phyloP scores from a whole-genome alignment of 2,329 filamentous ascomycete species.

The Teratosphaeria destructans region DNA sequence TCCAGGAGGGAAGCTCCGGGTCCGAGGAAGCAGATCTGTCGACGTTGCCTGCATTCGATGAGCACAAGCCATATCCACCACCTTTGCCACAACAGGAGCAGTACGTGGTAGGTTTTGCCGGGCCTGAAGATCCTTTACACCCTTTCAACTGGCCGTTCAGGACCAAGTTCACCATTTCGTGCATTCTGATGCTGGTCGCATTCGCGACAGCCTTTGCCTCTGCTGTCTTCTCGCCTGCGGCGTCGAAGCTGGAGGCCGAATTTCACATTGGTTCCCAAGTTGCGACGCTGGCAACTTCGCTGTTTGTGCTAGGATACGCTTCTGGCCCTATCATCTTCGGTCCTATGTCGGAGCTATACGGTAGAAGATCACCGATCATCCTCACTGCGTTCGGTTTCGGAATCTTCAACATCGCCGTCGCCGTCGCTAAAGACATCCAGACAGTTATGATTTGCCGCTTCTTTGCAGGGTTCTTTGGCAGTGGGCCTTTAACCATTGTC shows the following conservation, averaged over 20 bases:
- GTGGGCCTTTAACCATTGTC: conserved; percentile 58
- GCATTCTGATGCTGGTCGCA: conserved; percentile 55
- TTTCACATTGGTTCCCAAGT: conserved; percentile 29
- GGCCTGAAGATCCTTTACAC: conserved; percentile 55
- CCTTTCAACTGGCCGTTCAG: conserved; percentile 60
- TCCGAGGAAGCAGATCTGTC: not conserved
- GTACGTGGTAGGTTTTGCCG: not conserved
- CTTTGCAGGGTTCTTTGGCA: conserved; percentile 32
- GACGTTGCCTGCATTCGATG: not conserved
- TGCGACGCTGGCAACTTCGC: conserved; percentile 23
- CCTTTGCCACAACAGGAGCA: not conserved
- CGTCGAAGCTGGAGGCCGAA: conserved; percentile 31
- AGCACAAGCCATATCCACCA: not conserved
- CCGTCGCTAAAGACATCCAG: conserved; percentile 54
- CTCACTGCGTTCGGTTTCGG: conserved; percentile 52
- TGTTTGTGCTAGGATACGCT: conserved; percentile 41
- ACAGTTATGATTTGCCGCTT: conserved; percentile 39
- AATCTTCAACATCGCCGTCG: conserved; percentile 55
- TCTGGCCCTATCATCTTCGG: conserved; percentile 56
- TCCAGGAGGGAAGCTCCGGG: not conserved
- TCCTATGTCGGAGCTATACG: conserved; percentile 49
- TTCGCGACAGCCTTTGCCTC: conserved; percentile 57
- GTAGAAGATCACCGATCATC: conserved; percentile 22
- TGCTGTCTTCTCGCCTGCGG: conserved; percentile 35
- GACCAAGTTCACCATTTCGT: conserved; percentile 59